Percentiles rank a stretch among this genome's conserved stretches.
Conservation (phyloP, 2,329 filamentous ascomycete species). For the Chrysosporium queenslandicum region DNA sequence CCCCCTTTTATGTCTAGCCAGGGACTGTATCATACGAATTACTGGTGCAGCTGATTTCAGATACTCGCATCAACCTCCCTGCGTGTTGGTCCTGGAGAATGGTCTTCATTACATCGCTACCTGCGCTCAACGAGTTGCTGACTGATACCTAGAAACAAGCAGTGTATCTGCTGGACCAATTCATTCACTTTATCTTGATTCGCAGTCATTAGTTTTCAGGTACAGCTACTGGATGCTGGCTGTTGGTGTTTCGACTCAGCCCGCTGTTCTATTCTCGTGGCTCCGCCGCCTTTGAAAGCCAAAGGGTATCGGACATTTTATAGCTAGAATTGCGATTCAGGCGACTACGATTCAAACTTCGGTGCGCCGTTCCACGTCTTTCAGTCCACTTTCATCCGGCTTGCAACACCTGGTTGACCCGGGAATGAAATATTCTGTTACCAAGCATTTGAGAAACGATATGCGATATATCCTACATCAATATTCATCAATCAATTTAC, state of each 20-base stretch:
- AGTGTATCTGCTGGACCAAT: not conserved
- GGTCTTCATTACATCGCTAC: not conserved
- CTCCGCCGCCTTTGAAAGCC: not conserved
- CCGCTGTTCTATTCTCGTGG: not conserved
- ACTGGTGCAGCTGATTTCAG: not conserved
- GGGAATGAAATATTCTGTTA: not conserved
- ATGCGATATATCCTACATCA: conserved; percentile 5
- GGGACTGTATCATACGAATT: conserved; percentile 2
- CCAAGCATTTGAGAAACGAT: not conserved
- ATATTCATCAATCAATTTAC: not conserved
- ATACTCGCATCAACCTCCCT: not conserved
- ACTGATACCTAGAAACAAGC: conserved; percentile 1
- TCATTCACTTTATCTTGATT: conserved; percentile 1
- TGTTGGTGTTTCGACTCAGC: not conserved
- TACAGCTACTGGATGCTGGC: not conserved
- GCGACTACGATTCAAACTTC: not conserved
- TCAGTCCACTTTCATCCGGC: not conserved
- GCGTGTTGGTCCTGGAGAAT: not conserved
- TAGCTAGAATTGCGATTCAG: not conserved
- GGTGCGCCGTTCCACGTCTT: not conserved
- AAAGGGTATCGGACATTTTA: not conserved
- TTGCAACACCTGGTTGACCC: not conserved
- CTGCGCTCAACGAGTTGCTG: not conserved
- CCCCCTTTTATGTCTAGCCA: not conserved
- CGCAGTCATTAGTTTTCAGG: not conserved